These are phyloP conservation scores for Debaryomyces udenii DNA, from an alignment of 1,139 yeast genomes.

Conservation along the genomic window DNA sequence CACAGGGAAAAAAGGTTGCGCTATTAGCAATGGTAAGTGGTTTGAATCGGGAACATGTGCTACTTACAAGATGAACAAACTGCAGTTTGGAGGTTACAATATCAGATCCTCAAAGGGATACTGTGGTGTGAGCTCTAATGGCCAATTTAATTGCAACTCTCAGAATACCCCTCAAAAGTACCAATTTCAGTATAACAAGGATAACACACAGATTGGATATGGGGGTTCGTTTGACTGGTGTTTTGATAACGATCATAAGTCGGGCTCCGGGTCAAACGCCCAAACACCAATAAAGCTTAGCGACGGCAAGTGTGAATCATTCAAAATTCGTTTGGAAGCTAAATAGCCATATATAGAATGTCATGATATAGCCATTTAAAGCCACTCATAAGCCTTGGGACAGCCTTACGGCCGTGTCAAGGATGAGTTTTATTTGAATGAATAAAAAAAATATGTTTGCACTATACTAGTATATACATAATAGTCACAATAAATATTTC, in stretches of 20 bases:
- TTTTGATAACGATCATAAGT: constrained; percentile 42
- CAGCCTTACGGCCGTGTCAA: too few species aligned
- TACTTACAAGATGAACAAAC: constrained; percentile 54
- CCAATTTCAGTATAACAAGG: constrained; percentile 57
- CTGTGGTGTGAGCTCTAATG: constrained; percentile 56
- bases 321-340: constrained; percentile 3
- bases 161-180: constrained; percentile 37
- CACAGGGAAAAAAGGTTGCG: constrained; percentile 66
- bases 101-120: constrained; percentile 70
- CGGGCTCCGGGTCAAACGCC: constrained; percentile 48
- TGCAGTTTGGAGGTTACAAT: constrained; percentile 73
- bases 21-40: constrained; percentile 86
- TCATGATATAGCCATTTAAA: too few species aligned
- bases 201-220: constrained; percentile 53
- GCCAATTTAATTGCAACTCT: constrained; percentile 38
- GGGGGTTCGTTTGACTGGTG: constrained; percentile 73
- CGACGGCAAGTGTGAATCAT: constrained; percentile 39
- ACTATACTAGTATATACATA: too few species aligned
- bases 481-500: too few species aligned
- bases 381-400: too few species aligned
- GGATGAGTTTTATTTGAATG: too few species aligned
- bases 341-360: too few species aligned
- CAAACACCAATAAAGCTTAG: constrained; percentile 61
- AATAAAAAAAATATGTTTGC: too few species aligned
- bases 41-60: constrained; percentile 87